Evolutionary conservation across 75 land plant species (phyloP).

Genomic region (Sequoiadendron giganteum): DNA sequence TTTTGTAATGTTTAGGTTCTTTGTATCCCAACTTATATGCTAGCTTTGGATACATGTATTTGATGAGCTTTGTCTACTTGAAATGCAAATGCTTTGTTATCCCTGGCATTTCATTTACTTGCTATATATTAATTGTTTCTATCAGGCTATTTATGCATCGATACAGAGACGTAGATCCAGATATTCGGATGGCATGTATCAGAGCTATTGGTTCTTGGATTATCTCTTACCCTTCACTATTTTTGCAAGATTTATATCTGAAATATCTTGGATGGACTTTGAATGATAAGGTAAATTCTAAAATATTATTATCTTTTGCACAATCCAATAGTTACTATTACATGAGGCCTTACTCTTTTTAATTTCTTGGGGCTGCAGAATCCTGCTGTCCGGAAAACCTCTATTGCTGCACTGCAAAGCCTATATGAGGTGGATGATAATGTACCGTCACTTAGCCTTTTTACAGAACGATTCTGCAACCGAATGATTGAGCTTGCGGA

Average conservation of each 20-base stretch:
- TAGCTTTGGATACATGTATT: background rate
- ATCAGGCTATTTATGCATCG: constrained; percentile 96
- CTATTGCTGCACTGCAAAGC: constrained; percentile 81
- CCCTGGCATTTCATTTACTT: background rate
- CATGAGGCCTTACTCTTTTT: background rate
- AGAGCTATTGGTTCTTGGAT: constrained; percentile 90
- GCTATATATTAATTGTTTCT: constrained; percentile 5
- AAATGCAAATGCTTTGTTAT: background rate
- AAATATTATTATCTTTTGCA: background rate
- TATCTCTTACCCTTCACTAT: constrained; percentile 86
- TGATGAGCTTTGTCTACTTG: constrained; percentile 7
- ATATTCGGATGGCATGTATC: constrained; percentile 84
- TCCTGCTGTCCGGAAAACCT: constrained; percentile 86
- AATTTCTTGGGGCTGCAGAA: constrained; percentile 40
- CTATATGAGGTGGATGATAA: constrained; percentile 91
- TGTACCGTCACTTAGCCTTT: constrained; percentile 87
- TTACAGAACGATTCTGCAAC: constrained; percentile 91
- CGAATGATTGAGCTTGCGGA: constrained; percentile 99
- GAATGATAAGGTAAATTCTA: constrained; percentile 78
- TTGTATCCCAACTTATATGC: background rate
- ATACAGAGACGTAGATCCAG: constrained; percentile 86
- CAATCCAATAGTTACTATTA: background rate
- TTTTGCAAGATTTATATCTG: constrained; percentile 88
- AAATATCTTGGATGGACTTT: constrained; percentile 98
- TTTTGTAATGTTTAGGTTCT: background rate